Conservation (phyloP, 2,329 filamentous ascomycete species). For the Calonectria pseudoturangicola region DNA sequence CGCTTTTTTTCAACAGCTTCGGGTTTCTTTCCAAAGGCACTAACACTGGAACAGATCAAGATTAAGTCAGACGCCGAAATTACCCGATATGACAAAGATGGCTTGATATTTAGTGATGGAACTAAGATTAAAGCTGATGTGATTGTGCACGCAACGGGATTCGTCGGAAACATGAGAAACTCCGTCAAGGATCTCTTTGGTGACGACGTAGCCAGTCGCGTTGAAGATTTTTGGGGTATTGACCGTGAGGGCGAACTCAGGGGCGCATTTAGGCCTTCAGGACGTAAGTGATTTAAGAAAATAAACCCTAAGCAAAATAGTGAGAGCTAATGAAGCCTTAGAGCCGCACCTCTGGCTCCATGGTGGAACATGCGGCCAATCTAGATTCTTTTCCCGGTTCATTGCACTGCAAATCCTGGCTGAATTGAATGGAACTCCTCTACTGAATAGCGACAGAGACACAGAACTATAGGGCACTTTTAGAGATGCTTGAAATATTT, state of each 20-base stretch:
- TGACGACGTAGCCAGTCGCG: not conserved
- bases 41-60: not conserved
- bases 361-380: not conserved
- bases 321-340: not conserved
- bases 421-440: not conserved
- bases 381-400: conserved; percentile 1
- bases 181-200: not conserved
- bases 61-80: not conserved
- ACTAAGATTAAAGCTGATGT: not conserved
- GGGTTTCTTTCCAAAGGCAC: too few relatives aligned
- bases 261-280: not conserved
- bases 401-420: not conserved
- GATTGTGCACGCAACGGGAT: not conserved
- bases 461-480: too few relatives aligned
- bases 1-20: too few relatives aligned
- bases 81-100: not conserved
- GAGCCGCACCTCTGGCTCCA: conserved; percentile 3
- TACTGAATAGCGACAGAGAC: not conserved
- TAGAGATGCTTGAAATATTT: too few relatives aligned
- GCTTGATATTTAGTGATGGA: not conserved
- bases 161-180: not conserved
- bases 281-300: not conserved
- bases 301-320: too few relatives aligned
- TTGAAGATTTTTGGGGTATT: not conserved
- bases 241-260: not conserved